A percentile compares a stretch with the other conserved stretches of the same genome.
phyloP scores from a whole-genome alignment of 768 basidiomycete genomes.

The Russula griseocarnosa region DNA sequence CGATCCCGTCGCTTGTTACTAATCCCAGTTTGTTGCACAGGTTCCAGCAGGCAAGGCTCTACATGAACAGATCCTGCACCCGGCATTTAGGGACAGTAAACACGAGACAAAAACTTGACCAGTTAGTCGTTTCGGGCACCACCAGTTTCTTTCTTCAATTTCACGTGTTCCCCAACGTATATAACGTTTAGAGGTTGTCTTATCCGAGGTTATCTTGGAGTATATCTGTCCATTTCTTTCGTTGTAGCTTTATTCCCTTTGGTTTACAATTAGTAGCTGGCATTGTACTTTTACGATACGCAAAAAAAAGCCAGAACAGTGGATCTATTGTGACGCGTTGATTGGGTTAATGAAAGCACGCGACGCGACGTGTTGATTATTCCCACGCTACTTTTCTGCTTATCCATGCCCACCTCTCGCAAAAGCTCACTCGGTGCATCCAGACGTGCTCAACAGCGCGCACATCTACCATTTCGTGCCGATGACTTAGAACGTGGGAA shows the following conservation, averaged over 20 bases:
- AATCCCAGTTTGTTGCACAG: constrained; percentile 37
- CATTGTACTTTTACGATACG: constrained; percentile 17
- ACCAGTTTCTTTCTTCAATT: not conserved
- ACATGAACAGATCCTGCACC: constrained; percentile 85
- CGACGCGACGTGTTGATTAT: constrained; percentile 24
- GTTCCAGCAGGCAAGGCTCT: constrained; percentile 92
- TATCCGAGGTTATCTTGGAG: not conserved
- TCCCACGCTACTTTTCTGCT: constrained; percentile 24
- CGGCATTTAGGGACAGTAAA: constrained; percentile 31
- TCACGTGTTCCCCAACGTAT: not conserved
- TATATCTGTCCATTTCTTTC: not conserved
- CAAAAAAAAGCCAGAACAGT: constrained; percentile 5
- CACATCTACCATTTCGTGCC: constrained; percentile 73
- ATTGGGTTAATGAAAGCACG: not conserved
- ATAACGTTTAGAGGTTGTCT: not conserved
- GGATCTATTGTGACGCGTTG: not conserved
- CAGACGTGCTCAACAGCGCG: constrained; percentile 57
- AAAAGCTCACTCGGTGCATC: constrained; percentile 41
- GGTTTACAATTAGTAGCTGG: constrained; percentile 12
- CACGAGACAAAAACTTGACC: constrained; percentile 16
- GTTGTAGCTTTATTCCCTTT: not conserved
- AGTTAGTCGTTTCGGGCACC: not conserved
- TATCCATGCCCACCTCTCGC: constrained; percentile 35
- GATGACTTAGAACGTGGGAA: constrained; percentile 75
- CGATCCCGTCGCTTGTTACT: constrained; percentile 26